These are phyloP conservation scores for Boletus sp. DNA, from an alignment of 1,284 basidiomycete species.

Conservation along the genomic window DNA sequence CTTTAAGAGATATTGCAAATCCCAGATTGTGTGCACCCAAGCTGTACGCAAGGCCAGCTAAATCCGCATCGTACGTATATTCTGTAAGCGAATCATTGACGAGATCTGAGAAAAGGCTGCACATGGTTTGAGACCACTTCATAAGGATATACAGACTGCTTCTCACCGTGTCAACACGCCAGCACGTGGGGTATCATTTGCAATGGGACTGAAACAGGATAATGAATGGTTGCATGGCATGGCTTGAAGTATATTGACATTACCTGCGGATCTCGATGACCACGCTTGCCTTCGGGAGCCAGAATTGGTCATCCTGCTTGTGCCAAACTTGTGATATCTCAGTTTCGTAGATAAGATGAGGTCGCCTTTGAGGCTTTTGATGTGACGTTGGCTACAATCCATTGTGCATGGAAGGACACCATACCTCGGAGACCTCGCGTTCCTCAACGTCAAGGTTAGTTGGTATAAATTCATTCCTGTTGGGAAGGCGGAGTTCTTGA, in stretches of 20 bases:
- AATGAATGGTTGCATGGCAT: conserved; percentile 7
- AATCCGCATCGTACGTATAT: conserved; percentile 89
- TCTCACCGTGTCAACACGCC: conserved; percentile 63
- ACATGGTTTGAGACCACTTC: conserved; percentile 3
- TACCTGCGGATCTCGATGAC: conserved; percentile 72
- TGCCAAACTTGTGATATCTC: conserved; percentile 80
- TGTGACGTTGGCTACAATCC: not conserved
- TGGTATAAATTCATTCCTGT: conserved; percentile 88
- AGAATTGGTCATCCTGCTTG: conserved; percentile 96
- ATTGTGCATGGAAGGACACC: not conserved
- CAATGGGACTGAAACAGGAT: conserved; percentile 45
- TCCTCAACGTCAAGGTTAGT: conserved; percentile 83
- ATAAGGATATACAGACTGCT: not conserved
- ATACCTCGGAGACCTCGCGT: conserved; percentile 60
- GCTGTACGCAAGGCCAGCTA: conserved; percentile 85
- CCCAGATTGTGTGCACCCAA: conserved; percentile 69
- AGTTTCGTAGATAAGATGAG: conserved; percentile 74
- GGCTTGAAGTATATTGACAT: conserved; percentile 5
- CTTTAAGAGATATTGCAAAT: conserved; percentile 69
- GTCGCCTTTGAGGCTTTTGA: conserved; percentile 66
- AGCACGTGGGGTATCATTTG: conserved; percentile 55
- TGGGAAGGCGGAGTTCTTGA: conserved; percentile 74
- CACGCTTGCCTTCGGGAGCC: conserved; percentile 85
- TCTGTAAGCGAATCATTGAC: conserved; percentile 90
- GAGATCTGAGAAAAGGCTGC: conserved; percentile 81